Evolutionary conservation across 352 stramenopile species (phyloP).

Genomic region (Stramenopiles sp.): DNA sequence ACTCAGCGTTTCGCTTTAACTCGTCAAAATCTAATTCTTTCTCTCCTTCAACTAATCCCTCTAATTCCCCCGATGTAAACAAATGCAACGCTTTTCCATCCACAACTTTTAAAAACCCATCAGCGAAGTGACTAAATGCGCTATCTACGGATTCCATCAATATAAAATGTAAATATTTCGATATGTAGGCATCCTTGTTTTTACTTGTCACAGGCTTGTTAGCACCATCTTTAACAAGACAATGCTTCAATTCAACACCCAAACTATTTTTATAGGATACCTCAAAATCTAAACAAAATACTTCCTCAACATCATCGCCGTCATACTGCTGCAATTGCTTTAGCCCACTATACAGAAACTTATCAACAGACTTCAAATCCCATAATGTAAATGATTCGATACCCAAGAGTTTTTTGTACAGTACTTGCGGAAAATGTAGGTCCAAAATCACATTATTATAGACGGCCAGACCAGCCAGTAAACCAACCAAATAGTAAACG

Average conservation of each 20-base stretch:
- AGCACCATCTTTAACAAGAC: neutral
- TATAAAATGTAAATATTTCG: neutral
- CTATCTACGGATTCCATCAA: neutral
- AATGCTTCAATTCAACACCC: neutral
- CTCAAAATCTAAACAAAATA: conserved; percentile 47
- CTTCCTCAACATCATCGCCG: conserved; percentile 36
- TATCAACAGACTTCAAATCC: neutral
- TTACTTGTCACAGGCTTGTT: neutral
- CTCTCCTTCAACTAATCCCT: neutral
- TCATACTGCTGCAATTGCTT: conserved; percentile 42
- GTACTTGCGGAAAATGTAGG: conserved; percentile 45
- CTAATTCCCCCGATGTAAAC: neutral
- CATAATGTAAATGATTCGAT: neutral
- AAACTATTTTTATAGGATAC: conserved; percentile 32
- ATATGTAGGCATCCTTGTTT: neutral
- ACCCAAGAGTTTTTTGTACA: conserved; percentile 56
- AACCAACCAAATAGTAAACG: conserved; percentile 59
- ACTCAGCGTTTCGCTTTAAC: conserved; percentile 36
- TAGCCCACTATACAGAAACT: conserved; percentile 35
- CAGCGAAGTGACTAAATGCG: neutral
- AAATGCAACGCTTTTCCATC: neutral
- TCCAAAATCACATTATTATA: conserved; percentile 60
- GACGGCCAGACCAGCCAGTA: conserved; percentile 47
- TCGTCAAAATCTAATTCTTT: conserved; percentile 41
- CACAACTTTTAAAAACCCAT: neutral